Conservation (phyloP, 129 eudicot species). For the Pittosporum tobira region DNA sequence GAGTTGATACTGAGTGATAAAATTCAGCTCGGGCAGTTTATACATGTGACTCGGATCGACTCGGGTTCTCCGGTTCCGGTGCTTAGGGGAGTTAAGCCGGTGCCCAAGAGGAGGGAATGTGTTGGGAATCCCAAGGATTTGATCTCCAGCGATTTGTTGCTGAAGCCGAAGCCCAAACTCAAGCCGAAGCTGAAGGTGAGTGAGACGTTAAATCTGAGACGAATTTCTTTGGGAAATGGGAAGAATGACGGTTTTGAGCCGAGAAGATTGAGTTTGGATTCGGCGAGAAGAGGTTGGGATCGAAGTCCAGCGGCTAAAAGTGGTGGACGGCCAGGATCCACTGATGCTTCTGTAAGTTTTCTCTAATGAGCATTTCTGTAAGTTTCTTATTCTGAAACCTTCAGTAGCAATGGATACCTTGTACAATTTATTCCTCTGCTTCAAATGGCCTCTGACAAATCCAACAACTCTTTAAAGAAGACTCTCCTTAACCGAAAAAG, state of each 20-base stretch:
- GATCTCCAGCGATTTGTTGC: constrained; percentile 62
- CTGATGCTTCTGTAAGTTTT: constrained; percentile 40
- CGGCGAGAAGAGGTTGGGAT: constrained; percentile 61
- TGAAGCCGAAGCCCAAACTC: no score
- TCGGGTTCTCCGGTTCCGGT: constrained; percentile 66
- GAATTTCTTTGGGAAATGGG: constrained; percentile 42
- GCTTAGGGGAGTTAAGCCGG: constrained; percentile 51
- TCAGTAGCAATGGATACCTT: no score
- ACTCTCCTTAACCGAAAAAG: no score
- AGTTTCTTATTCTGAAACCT: no score
- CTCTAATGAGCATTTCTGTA: background rate
- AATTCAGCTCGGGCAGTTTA: constrained; percentile 71
- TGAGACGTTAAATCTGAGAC: constrained; percentile 18
- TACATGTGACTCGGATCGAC: constrained; percentile 59
- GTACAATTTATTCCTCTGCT: no score
- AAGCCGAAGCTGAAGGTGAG: constrained; percentile 8
- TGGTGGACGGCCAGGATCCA: constrained; percentile 17
- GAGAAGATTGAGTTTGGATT: constrained; percentile 67
- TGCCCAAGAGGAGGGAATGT: constrained; percentile 56
- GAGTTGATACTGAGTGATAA: constrained; percentile 61
- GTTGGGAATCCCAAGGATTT: constrained; percentile 72
- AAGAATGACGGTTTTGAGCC: constrained; percentile 24
- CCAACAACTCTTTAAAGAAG: no score
- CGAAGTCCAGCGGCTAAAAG: constrained; percentile 32
- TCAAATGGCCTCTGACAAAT: no score